Conservation (phyloP, 2,329 filamentous ascomycete genomes). For the Elsinoe perseae region DNA sequence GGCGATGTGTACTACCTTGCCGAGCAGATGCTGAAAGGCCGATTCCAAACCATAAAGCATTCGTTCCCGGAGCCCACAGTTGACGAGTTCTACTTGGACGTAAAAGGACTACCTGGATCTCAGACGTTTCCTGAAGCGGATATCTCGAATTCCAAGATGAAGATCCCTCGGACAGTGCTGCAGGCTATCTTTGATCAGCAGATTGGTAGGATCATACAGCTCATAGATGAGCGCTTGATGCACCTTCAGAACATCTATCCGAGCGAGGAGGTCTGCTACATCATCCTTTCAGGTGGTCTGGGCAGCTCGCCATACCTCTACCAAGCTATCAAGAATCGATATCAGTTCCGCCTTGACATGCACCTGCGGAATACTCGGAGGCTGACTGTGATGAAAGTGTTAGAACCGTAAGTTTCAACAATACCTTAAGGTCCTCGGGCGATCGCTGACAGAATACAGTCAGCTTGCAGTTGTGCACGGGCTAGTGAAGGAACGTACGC, state of each 20-base stretch:
- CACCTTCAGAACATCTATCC: slow-evolving; percentile 3
- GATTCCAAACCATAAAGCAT: slow-evolving; percentile 19
- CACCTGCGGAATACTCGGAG: background rate
- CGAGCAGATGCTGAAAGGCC: slow-evolving; percentile 18
- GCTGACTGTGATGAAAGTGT: slow-evolving; percentile 16
- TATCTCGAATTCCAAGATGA: slow-evolving; percentile 19
- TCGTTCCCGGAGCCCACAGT: slow-evolving; percentile 18
- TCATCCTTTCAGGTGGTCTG: slow-evolving; percentile 21
- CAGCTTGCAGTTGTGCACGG: slow-evolving; percentile 18
- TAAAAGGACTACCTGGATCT: slow-evolving; percentile 16
- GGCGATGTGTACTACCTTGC: slow-evolving; percentile 9
- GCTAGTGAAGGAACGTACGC: slow-evolving; percentile 17
- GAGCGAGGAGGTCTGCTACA: slow-evolving; percentile 17
- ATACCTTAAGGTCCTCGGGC: too few relatives aligned
- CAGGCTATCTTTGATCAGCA: slow-evolving; percentile 18
- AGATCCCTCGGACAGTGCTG: background rate
- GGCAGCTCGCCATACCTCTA: slow-evolving; percentile 20
- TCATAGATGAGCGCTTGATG: slow-evolving; percentile 16
- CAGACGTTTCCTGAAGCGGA: slow-evolving; percentile 17
- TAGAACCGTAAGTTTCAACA: slow-evolving; percentile 19
- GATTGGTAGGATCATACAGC: slow-evolving; percentile 12
- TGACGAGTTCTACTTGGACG: slow-evolving; percentile 18
- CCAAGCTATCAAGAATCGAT: slow-evolving; percentile 15
- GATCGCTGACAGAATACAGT: background rate
- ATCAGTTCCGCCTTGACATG: slow-evolving; percentile 12